Conservation (phyloP, 495 filamentous ascomycete genomes). For the Aspergillus avenaceus region DNA sequence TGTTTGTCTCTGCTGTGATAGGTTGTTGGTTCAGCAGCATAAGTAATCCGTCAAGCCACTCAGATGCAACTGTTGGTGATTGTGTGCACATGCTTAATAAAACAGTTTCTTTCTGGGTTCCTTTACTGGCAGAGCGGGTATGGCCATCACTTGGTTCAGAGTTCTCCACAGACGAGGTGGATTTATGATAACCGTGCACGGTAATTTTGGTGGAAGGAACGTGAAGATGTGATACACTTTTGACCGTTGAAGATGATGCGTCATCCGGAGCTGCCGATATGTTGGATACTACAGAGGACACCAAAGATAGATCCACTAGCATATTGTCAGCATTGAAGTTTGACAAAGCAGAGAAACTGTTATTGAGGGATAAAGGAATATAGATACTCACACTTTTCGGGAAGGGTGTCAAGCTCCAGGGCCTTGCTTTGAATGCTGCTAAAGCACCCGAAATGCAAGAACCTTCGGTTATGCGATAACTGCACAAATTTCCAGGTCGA, state of each 20-base stretch:
- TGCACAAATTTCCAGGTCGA: constrained; percentile 73
- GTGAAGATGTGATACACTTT: constrained; percentile 40
- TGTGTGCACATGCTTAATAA: constrained; percentile 80
- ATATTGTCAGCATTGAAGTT: constrained; percentile 17
- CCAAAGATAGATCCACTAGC: constrained; percentile 75
- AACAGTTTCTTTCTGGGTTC: constrained; percentile 50
- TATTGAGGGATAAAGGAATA: not conserved
- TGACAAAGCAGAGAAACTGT: no score
- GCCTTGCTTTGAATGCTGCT: constrained; percentile 56
- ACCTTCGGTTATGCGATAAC: constrained; percentile 85
- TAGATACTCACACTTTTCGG: constrained; percentile 61
- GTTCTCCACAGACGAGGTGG: constrained; percentile 19
- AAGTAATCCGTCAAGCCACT: constrained; percentile 94
- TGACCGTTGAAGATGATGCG: constrained; percentile 53
- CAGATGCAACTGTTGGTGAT: constrained; percentile 78
- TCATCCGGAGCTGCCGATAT: constrained; percentile 58
- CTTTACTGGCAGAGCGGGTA: constrained; percentile 30
- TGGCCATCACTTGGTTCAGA: constrained; percentile 27
- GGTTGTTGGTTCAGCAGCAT: constrained; percentile 95
- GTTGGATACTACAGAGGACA: constrained; percentile 92
- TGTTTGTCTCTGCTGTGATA: constrained; percentile 93
- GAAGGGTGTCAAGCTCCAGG: constrained; percentile 69
- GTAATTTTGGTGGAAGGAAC: constrained; percentile 78
- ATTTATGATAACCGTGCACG: constrained; percentile 66
- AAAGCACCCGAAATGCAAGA: constrained; percentile 91